Base-by-base conservation (phyloP, 139 green algal genomes). In the Chlorella vulgaris region DNA sequence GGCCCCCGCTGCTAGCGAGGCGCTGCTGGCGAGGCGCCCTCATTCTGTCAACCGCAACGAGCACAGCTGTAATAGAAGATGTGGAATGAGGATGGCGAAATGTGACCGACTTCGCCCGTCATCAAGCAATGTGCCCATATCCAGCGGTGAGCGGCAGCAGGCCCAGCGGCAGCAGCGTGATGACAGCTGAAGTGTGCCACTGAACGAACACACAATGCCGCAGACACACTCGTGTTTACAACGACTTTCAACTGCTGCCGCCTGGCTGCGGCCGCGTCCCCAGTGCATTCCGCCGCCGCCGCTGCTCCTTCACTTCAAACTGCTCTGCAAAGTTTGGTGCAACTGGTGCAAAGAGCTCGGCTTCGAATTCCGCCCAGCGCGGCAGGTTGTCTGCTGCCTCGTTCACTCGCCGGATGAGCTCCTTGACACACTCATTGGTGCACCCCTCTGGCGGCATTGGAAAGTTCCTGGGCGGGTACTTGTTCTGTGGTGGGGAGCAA, bases 371-470 rank as follows among this genome's bases (percentile, higher is more conserved):
- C 22, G 39, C 77, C 86, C 86, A 90, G 13, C 73, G 65, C 10
- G 74, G 76, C 28, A 89, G 38, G 22, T 39, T 63, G 40, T 50
- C 22, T 5, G 87, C 78, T 1, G 87, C 88, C 74, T 91, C 87
- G 53, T 92, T 79, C 2, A 79, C 73, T 1, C 73, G 73, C 24
- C 73, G 39, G 35, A 93, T 74, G 2, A 93, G 66, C 60, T 69
- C 74, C 18, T 67, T 82, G 18, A 87, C 86, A 26, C 78, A 58
- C 51, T 82, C 60, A n/a, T 87, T 86, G 31, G 53, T 82, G 60
- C 79, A 84, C 29, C 84, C 86, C n/a, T 80, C 50, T 6, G 90
- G 88, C 4, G 86, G 90, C 80, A 86, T 47, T 36, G 83, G 66
- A 35, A 93, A 76, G 38, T 93, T 87, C 10, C 67, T 51, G 3